Evolutionary conservation across 176 grass and related monocot genomes (phyloP).

Genomic region (Aegilops bicornis): DNA sequence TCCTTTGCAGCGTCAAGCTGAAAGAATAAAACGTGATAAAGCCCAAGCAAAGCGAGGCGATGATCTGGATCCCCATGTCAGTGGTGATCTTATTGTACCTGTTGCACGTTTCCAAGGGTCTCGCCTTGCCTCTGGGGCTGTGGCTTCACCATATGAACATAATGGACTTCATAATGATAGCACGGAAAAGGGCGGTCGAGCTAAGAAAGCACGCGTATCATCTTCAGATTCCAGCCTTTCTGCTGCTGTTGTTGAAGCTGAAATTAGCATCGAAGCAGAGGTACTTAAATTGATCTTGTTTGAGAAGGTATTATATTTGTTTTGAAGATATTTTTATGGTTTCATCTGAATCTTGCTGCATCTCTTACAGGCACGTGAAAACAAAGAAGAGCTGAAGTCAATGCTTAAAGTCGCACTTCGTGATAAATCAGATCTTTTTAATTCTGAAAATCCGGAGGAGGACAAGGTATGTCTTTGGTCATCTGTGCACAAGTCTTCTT

Average conservation of each 20-base stretch:
- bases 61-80: constrained; percentile 82
- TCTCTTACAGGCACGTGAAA: constrained; percentile 50
- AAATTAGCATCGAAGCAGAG: constrained; percentile 62
- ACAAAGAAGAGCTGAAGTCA: constrained; percentile 87
- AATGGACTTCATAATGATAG: constrained; percentile 38
- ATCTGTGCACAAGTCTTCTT: neutral
- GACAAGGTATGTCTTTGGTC: constrained; percentile 62
- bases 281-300: constrained; percentile 39
- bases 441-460: constrained; percentile 82
- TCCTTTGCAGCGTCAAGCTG: constrained; percentile 76
- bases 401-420: constrained; percentile 83
- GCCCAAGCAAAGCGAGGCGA: constrained; percentile 69
- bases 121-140: constrained; percentile 77
- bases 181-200: constrained; percentile 31
- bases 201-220: constrained; percentile 51
- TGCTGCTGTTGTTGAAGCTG: constrained; percentile 75
- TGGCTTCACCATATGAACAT: constrained; percentile 53
- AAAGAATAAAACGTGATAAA: constrained; percentile 86
- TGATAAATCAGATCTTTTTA: constrained; percentile 97
- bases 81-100: constrained; percentile 72
- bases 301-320: neutral
- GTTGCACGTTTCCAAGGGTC: constrained; percentile 81
- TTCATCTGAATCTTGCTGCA: constrained; percentile 15
- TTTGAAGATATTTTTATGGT: neutral
- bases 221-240: constrained; percentile 59